These are phyloP conservation scores for Cyberlindnera maritima DNA, from an alignment of 805 yeast genomes.

Conservation along the genomic window DNA sequence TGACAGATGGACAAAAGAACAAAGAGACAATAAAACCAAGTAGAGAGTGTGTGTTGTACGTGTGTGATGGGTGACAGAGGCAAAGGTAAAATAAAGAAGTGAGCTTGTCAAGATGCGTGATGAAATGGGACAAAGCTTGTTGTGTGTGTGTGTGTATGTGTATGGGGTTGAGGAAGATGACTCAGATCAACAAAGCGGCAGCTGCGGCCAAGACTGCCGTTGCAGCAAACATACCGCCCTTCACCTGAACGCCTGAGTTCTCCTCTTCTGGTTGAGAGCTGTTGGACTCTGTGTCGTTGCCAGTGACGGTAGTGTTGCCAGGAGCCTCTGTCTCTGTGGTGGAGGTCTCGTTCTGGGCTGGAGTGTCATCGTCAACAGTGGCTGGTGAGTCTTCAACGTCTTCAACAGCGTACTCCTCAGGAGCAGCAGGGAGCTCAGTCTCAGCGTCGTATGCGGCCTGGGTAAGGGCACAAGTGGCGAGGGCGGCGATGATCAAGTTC, in stretches of 20 bases:
- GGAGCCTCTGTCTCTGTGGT: neutral
- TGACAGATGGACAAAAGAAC: too few relatives aligned
- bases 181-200: slow-evolving; percentile 16
- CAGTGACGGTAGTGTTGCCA: slow-evolving; percentile 2
- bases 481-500: slow-evolving; percentile 12
- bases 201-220: slow-evolving; percentile 5
- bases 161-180: too few relatives aligned
- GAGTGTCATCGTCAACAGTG: slow-evolving; percentile 5
- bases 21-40: too few relatives aligned
- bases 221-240: slow-evolving; percentile 2
- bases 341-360: slow-evolving; percentile 5
- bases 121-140: too few relatives aligned
- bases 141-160: too few relatives aligned
- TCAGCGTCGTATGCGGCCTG: slow-evolving; percentile 13
- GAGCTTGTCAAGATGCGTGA: too few relatives aligned
- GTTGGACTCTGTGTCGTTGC: slow-evolving; percentile 10
- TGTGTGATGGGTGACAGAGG: too few relatives aligned
- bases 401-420: slow-evolving; percentile 2
- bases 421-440: slow-evolving; percentile 6
- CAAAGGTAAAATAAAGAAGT: too few relatives aligned
- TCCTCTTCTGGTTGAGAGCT: slow-evolving; percentile 11
- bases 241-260: slow-evolving; percentile 8
- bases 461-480: slow-evolving; percentile 28
- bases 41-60: too few relatives aligned
- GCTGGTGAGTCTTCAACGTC: slow-evolving; percentile 7